These are phyloP conservation scores for Naganishia friedmannii DNA, from an alignment of 768 basidiomycete genomes.

Conservation along the genomic window DNA sequence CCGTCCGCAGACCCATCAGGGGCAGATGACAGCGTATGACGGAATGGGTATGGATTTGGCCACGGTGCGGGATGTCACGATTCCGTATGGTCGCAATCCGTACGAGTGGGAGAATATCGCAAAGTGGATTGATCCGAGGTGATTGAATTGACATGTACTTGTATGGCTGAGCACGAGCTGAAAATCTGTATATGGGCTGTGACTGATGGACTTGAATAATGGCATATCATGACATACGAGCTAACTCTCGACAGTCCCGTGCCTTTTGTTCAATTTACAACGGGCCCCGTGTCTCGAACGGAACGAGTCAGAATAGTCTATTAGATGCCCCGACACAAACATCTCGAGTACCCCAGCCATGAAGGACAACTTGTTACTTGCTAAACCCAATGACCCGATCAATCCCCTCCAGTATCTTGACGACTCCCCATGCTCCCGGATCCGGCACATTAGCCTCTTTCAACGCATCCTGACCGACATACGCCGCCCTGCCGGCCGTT, in stretches of 20 bases:
- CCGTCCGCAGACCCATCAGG: slow-evolving; percentile 7
- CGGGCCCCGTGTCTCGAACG: too few relatives aligned
- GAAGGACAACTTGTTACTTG: neutral
- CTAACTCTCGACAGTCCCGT: too few relatives aligned
- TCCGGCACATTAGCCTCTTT: slow-evolving; percentile 71
- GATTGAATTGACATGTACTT: slow-evolving; percentile 9
- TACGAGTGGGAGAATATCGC: slow-evolving; percentile 22
- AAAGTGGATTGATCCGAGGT: slow-evolving; percentile 14
- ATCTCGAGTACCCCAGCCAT: neutral
- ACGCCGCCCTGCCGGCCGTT: slow-evolving; percentile 82
- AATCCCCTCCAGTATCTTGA: slow-evolving; percentile 55
- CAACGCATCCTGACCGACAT: slow-evolving; percentile 58
- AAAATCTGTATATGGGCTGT: neutral
- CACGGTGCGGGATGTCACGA: slow-evolving; percentile 17
- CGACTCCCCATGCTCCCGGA: slow-evolving; percentile 87
- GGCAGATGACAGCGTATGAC: slow-evolving; percentile 12
- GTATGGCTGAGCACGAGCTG: neutral
- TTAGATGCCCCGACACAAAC: too few relatives aligned
- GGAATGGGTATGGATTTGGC: slow-evolving; percentile 15
- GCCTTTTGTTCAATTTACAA: too few relatives aligned
- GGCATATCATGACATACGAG: too few relatives aligned
- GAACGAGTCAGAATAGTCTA: too few relatives aligned
- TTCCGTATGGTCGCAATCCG: slow-evolving; percentile 18
- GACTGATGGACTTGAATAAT: neutral
- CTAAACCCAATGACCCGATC: slow-evolving; percentile 1